These are phyloP conservation scores for Globisporangium cederbergense DNA, from an alignment of 352 stramenopile genomes.

Conservation along the genomic window DNA sequence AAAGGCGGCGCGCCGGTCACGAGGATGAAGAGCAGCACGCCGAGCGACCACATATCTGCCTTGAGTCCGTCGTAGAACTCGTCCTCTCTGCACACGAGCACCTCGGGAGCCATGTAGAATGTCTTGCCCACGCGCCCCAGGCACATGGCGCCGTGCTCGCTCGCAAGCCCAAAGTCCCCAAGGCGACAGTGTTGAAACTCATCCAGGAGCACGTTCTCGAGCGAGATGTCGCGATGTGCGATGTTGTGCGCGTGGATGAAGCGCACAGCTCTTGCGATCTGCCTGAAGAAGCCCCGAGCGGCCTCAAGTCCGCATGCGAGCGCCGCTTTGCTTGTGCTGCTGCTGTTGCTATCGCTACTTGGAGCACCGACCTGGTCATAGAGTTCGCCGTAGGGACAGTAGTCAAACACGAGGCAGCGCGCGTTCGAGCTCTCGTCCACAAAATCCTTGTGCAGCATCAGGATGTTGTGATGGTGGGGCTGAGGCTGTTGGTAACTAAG, in stretches of 20 bases:
- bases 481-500: not conserved
- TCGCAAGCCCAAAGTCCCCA: slow-evolving; percentile 56
- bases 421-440: slow-evolving; percentile 37
- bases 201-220: slow-evolving; percentile 69
- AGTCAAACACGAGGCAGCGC: slow-evolving; percentile 61
- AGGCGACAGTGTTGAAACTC: slow-evolving; percentile 35
- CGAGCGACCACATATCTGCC: slow-evolving; percentile 65
- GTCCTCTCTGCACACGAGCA: slow-evolving; percentile 24
- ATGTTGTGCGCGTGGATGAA: slow-evolving; percentile 54
- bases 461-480: slow-evolving; percentile 28
- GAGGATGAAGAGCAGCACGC: slow-evolving; percentile 62
- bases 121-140: slow-evolving; percentile 45
- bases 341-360: not conserved
- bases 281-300: slow-evolving; percentile 34
- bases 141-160: slow-evolving; percentile 31
- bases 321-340: not conserved
- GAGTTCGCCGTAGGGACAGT: slow-evolving; percentile 56
- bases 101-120: slow-evolving; percentile 71
- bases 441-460: slow-evolving; percentile 52
- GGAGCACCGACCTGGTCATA: slow-evolving; percentile 31
- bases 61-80: slow-evolving; percentile 43
- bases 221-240: slow-evolving; percentile 60
- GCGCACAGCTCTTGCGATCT: slow-evolving; percentile 42
- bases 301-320: slow-evolving; percentile 23
- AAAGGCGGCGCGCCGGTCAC: slow-evolving; percentile 52